Evolutionary conservation across 768 basidiomycete species (phyloP).

Genomic region (Coprinopsis sp.): DNA sequence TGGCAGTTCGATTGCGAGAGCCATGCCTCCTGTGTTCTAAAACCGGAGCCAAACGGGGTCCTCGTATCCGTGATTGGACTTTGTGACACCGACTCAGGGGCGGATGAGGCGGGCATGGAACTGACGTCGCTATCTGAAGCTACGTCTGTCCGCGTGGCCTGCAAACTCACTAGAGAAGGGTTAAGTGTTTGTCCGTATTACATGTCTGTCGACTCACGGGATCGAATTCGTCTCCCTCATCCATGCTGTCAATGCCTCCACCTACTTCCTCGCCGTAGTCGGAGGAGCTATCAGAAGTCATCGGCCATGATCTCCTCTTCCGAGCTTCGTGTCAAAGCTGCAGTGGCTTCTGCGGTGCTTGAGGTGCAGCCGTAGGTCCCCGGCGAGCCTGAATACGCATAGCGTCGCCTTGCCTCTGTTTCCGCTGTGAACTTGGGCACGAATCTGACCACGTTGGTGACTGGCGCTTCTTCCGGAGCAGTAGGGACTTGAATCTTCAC

Average conservation of each 20-base stretch:
- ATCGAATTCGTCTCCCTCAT: conserved; percentile 74
- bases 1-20: conserved; percentile 24
- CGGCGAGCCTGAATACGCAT: conserved; percentile 62
- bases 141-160: conserved; percentile 46
- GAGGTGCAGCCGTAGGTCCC: conserved; percentile 32
- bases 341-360: conserved; percentile 29
- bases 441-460: conserved; percentile 53
- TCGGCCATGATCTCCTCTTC: conserved; percentile 52
- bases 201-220: conserved; percentile 46
- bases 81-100: conserved; percentile 45
- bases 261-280: conserved; percentile 47
- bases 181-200: conserved; percentile 1
- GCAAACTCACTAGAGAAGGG: conserved; percentile 56
- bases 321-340: conserved; percentile 49
- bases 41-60: conserved; percentile 56
- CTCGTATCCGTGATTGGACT: conserved; percentile 32
- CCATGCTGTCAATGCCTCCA: conserved; percentile 45
- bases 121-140: conserved; percentile 51
- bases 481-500: conserved; percentile 39
- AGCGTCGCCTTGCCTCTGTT: conserved; percentile 72
- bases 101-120: conserved; percentile 55
- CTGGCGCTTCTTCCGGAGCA: conserved; percentile 38
- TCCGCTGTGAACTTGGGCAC: conserved; percentile 82
- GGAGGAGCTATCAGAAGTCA: conserved; percentile 32
- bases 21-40: conserved; percentile 38